Evolutionary conservation across 345 rosid species (phyloP).

Genomic region (Ailanthus altissimus): DNA sequence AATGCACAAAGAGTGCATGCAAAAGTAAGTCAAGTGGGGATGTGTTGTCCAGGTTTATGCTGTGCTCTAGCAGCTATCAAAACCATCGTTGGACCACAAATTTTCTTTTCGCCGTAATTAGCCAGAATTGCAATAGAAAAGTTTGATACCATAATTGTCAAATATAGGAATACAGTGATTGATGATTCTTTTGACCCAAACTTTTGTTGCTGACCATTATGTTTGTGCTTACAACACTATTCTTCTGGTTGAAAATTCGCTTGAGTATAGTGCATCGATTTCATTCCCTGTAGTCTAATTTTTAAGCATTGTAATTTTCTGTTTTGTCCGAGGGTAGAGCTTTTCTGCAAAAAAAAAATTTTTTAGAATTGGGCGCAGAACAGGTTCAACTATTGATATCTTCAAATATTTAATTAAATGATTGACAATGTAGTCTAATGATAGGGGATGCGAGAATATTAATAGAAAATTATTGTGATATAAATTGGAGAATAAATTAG

Average conservation of each 20-base stretch:
- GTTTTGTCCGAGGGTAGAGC: background rate
- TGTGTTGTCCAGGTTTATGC: slow-evolving; percentile 14
- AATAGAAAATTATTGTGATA: too few species aligned
- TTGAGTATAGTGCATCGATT: background rate
- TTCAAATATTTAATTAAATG: background rate
- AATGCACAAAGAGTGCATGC: background rate
- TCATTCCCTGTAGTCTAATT: background rate
- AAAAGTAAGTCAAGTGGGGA: slow-evolving; percentile 11
- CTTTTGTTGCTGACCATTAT: background rate
- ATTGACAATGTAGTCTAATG: background rate
- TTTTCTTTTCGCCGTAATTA: background rate
- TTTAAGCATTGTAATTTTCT: background rate
- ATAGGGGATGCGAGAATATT: too few species aligned
- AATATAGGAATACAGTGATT: background rate
- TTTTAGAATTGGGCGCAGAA: background rate
- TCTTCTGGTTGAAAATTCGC: background rate
- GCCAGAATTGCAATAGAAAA: background rate
- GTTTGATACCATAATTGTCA: background rate
- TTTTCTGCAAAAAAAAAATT: background rate
- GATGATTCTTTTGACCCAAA: background rate
- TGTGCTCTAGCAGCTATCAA: slow-evolving; percentile 14
- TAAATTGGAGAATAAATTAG: too few species aligned
- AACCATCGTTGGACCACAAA: slow-evolving; percentile 12
- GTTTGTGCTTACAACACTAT: background rate
- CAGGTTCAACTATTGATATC: background rate